Evolutionary conservation across 176 grass and related monocot genomes (phyloP), one percentile per base, ranked within the genome.

Genomic region (Oryza meridionalis): DNA sequence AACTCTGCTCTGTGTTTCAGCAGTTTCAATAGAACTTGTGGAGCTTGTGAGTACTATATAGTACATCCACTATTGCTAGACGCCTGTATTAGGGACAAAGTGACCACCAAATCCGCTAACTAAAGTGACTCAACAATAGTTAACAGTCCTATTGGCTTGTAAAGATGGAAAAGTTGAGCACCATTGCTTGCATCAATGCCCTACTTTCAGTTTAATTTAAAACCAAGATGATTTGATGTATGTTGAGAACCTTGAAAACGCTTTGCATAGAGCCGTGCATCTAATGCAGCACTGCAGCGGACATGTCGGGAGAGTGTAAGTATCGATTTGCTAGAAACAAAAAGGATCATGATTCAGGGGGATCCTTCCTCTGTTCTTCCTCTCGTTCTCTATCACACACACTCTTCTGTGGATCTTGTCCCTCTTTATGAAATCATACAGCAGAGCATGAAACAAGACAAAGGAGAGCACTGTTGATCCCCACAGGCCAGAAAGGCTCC

Each of bases 401-500:
- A 6, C 67, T 71, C 72, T 75, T 72, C 74, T 86, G 88, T 33
- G 38, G 80, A 79, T 37, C 27, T 31, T 83, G 80, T 86, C 80
- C 73, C 73, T 65, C 84, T 82, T 78, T 78, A 49, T 79, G 75
- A 75, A 68, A 75, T 83, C 88, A 68, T 75, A 46, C 80, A 83
- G 88, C 84, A 11, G 69, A 87, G 84, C 84, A 90, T 83, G 44
- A 69, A 83, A 62, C 58, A n/a, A 24, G 84, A 86, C 84, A 79
- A 83, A 75, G 4, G 70, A 83, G 49, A 78, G 27, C 68, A 84
- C 75, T 79, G 84, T 87, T 80, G 84, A 68, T 75, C 69, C 80
- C 80, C 69, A 84, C 76, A 38, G 46, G 44, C 76, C 82, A 84
- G 81, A 69, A 69, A 62, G 77, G 70, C 70, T 46, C 83, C 81